These are phyloP conservation scores for Debaryomycetaceae sp. DNA, from an alignment of 1,139 yeast genomes.

Conservation along the genomic window DNA sequence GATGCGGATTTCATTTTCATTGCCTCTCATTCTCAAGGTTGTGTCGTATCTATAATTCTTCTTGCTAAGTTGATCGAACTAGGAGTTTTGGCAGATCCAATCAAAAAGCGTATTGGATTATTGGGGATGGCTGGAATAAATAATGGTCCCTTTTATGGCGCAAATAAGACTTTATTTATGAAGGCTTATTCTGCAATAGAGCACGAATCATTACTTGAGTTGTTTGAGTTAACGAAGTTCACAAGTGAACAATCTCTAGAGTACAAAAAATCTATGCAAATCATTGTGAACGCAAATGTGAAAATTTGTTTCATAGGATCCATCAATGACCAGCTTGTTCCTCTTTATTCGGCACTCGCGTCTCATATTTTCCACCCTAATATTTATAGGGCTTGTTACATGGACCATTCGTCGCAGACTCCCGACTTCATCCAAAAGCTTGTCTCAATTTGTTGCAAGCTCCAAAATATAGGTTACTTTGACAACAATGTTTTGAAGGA, in stretches of 20 bases:
- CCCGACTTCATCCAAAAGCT: slow-evolving; percentile 47
- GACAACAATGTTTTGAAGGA: slow-evolving; percentile 81
- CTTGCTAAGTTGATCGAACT: slow-evolving; percentile 68
- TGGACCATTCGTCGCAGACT: slow-evolving; percentile 60
- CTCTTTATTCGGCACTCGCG: slow-evolving; percentile 84
- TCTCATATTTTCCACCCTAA: slow-evolving; percentile 85
- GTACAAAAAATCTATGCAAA: slow-evolving; percentile 64
- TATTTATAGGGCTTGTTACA: slow-evolving; percentile 82
- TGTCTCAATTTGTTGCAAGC: slow-evolving; percentile 45
- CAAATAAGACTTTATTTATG: slow-evolving; percentile 77
- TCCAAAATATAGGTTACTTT: slow-evolving; percentile 63
- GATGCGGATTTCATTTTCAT: slow-evolving; percentile 82
- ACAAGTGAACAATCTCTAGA: slow-evolving; percentile 69
- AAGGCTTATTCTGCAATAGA: slow-evolving; percentile 90
- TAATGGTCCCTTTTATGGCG: slow-evolving; percentile 89
- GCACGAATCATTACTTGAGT: slow-evolving; percentile 76
- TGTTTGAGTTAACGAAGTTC: slow-evolving; percentile 82
- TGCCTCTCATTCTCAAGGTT: slow-evolving; percentile 95
- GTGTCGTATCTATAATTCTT: slow-evolving; percentile 83
- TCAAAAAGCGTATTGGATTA: slow-evolving; percentile 59
- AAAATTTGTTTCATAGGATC: slow-evolving; percentile 83
- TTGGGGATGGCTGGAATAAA: slow-evolving; percentile 95
- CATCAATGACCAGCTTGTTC: slow-evolving; percentile 88
- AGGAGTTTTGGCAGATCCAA: slow-evolving; percentile 55
- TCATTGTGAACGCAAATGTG: slow-evolving; percentile 65